Base-by-base conservation (phyloP, 2,329 filamentous ascomycete genomes). In the Colletotrichum eremochloae region DNA sequence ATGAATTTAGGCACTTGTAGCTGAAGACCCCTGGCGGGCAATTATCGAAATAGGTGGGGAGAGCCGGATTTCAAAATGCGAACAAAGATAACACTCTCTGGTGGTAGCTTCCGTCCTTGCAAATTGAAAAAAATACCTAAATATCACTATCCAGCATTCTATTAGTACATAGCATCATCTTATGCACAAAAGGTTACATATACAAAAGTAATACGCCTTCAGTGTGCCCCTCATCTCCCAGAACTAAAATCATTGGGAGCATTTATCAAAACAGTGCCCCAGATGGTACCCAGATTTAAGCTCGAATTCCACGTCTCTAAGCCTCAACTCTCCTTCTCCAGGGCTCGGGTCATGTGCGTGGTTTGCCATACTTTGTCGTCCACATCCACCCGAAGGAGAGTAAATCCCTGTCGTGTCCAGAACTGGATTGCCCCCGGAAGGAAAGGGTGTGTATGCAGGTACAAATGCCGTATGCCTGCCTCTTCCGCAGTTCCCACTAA, bases 401-500 rank as follows among this genome's bases (percentile, higher is more conserved):
- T 57, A 36, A 79, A 79, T 0, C 75, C 75, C 18, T 78, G 75
- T 1, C 71, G 56, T 38, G 78, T 69, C 78, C 78, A 79, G 5
- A 79, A 79, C 1, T 46, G 42, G 4, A 77, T 73, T 1, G 78
- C 78, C 1, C 77, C 74, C 0, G 75, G 76, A 1, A 79, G n/a
- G 14, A 79, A 79, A 0, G 77, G 77, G 38, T 79, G 78, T 1
- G 78, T 79, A n/a, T 79, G 78, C 1, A 79, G 71, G 57, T 79
- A 79, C 3, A 79, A 66, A 2, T 68, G 63, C 20, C 76, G 46
- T 11, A 79, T 63, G 29, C 75, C 75, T 2, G 69, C 67, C 1
- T 61, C 29, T 15, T 48, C 36, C 1, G 78, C 77, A 0, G 63
- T 63, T 5, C 74, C 57, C 24, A 75, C 50, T 36, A 80, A 20